Evolutionary conservation across 176 grass and related monocot genomes (phyloP).

Genomic region (Ensete glaucum): DNA sequence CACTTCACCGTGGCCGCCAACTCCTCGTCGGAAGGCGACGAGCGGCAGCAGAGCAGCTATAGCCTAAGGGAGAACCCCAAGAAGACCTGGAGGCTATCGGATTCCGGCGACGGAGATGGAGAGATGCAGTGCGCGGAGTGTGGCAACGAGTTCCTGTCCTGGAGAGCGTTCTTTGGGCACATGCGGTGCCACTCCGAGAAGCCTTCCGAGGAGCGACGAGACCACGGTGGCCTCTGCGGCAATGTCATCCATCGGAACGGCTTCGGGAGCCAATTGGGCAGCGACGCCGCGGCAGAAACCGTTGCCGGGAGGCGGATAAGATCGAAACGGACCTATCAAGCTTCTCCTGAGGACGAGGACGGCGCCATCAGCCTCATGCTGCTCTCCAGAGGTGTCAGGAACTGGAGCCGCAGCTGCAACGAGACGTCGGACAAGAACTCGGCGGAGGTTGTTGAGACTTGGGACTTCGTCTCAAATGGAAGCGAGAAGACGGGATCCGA

Average conservation of each 20-base stretch:
- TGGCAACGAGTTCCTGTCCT: constrained; percentile 24
- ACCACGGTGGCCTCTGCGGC: neutral
- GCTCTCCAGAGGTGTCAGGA: neutral
- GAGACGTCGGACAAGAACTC: constrained; percentile 26
- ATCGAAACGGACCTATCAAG: neutral
- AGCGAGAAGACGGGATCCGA: constrained; percentile 9
- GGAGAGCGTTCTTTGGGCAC: constrained; percentile 15
- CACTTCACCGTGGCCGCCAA: constrained; percentile 12
- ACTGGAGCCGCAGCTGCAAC: constrained; percentile 18
- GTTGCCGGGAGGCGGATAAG: neutral
- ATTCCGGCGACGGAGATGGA: neutral
- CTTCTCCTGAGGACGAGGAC: neutral
- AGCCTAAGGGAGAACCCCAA: constrained; percentile 28
- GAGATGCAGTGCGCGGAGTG: constrained; percentile 16
- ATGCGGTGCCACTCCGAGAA: neutral
- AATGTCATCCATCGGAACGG: neutral
- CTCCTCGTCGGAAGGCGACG: neutral
- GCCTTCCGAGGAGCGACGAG: neutral
- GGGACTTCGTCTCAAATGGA: neutral
- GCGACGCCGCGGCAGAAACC: constrained; percentile 24
- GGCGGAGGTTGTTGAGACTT: neutral
- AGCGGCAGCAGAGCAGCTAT: constrained; percentile 28
- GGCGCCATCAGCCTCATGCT: neutral
- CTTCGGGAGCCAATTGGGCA: constrained; percentile 10
- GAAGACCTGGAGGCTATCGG: constrained; percentile 3